Percentiles rank a stretch among this genome's conserved stretches.
Conservation (phyloP, 2,329 filamentous ascomycete genomes). For the Fusarium hainanense region DNA sequence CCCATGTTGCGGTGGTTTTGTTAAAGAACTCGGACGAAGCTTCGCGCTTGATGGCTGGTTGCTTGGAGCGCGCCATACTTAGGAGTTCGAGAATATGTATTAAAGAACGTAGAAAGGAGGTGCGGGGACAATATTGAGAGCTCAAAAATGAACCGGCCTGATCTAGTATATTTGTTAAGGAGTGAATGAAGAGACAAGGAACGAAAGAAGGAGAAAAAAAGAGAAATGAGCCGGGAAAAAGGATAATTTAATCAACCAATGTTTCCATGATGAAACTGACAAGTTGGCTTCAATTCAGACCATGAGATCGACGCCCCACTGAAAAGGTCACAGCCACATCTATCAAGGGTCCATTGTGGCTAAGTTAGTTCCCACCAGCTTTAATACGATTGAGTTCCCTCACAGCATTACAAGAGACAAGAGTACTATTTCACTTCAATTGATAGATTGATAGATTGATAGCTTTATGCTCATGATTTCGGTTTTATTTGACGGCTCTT, state of each 20-base stretch:
- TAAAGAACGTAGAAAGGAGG: not conserved
- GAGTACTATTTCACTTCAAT: not conserved
- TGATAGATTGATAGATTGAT: not conserved
- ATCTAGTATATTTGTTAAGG: conserved; percentile 3
- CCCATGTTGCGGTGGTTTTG: conserved; percentile 56
- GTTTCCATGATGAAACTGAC: conserved; percentile 45
- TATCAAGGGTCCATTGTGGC: conserved; percentile 24
- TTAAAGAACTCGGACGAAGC: conserved; percentile 74
- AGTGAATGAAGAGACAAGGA: conserved; percentile 22
- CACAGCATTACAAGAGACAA: not conserved
- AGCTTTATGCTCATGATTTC: conserved; percentile 36
- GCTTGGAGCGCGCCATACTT: conserved; percentile 77
- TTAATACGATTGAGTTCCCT: not conserved
- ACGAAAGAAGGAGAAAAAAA: conserved; percentile 20
- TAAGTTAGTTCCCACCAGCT: conserved; percentile 4
- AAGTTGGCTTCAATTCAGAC: conserved; percentile 44
- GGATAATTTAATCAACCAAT: conserved; percentile 27
- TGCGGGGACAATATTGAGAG: not conserved
- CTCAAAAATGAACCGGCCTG: not conserved
- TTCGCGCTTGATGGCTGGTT: conserved; percentile 73
- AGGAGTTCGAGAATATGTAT: not conserved
- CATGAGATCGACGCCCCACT: conserved; percentile 37
- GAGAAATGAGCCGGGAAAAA: conserved; percentile 24
- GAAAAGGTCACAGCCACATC: conserved; percentile 22
- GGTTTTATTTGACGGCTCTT: conserved; percentile 42